Evolutionary conservation across 2,329 filamentous ascomycete species (phyloP).

Genomic region (Sporothrix humicola): DNA sequence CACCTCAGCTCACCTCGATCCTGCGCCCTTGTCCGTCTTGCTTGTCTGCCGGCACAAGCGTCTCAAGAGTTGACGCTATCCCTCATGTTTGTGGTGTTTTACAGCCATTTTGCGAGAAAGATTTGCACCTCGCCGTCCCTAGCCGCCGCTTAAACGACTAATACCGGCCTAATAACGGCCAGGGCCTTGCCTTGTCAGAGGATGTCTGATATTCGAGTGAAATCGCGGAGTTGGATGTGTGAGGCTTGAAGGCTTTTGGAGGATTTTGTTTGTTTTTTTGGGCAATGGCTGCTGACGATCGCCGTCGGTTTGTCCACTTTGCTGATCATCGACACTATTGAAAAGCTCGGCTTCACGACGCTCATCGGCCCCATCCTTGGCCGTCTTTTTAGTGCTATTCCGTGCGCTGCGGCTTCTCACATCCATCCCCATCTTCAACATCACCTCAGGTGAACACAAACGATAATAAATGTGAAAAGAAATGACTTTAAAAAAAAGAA

Average conservation of each 20-base stretch:
- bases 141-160: neutral
- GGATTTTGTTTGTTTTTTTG: neutral
- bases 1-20: constrained; percentile 14
- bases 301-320: neutral
- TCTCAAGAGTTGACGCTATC: neutral
- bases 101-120: neutral
- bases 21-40: neutral
- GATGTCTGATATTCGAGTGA: no score
- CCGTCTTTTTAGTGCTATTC: neutral
- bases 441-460: no score
- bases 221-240: no score
- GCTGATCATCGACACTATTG: neutral
- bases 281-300: neutral
- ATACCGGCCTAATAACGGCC: neutral
- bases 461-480: no score
- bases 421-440: neutral
- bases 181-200: neutral
- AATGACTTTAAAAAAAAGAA: no score
- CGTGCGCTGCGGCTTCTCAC: neutral
- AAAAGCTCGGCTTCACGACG: neutral
- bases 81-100: no score
- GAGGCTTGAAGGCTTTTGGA: neutral
- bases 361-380: neutral
- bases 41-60: constrained; percentile 15
- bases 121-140: neutral